These are phyloP conservation scores for Pterulicium gracile DNA, from an alignment of 1,284 basidiomycete species.

Conservation along the genomic window DNA sequence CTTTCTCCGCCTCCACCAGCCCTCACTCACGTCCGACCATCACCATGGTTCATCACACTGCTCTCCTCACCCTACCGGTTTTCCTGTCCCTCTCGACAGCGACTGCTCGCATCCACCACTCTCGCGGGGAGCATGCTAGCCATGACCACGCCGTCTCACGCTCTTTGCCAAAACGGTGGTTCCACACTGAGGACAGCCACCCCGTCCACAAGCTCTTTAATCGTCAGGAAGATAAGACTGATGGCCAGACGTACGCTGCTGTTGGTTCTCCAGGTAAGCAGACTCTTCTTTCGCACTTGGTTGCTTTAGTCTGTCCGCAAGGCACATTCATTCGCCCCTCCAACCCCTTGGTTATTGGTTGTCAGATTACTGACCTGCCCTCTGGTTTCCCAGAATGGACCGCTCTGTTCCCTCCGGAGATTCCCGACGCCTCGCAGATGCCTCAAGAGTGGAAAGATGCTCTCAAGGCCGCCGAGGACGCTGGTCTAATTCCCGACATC, in stretches of 20 bases:
- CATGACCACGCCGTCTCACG: slow-evolving; percentile 17
- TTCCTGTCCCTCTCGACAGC: neutral
- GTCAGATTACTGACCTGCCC: slow-evolving; percentile 1
- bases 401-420: slow-evolving; percentile 32
- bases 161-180: slow-evolving; percentile 41
- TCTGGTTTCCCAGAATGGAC: slow-evolving; percentile 39
- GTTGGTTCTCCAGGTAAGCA: slow-evolving; percentile 51
- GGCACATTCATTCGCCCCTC: neutral
- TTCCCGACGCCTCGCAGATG: slow-evolving; percentile 25
- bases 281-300: slow-evolving; percentile 3
- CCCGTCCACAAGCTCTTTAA: slow-evolving; percentile 50
- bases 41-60: slow-evolving; percentile 1
- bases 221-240: slow-evolving; percentile 26
- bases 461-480: slow-evolving; percentile 48
- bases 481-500: slow-evolving; percentile 65
- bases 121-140: neutral
- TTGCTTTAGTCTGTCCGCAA: neutral
- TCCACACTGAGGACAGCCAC: slow-evolving; percentile 42
- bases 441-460: slow-evolving; percentile 61
- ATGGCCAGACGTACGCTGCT: slow-evolving; percentile 35
- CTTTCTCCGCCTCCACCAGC: neutral
- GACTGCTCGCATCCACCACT: neutral
- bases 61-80: neutral
- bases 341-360: neutral
- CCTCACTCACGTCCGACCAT: slow-evolving; percentile 1